Evolutionary conservation across 2,329 filamentous ascomycete genomes (phyloP).

Genomic region (Scedosporium apiospermum): DNA sequence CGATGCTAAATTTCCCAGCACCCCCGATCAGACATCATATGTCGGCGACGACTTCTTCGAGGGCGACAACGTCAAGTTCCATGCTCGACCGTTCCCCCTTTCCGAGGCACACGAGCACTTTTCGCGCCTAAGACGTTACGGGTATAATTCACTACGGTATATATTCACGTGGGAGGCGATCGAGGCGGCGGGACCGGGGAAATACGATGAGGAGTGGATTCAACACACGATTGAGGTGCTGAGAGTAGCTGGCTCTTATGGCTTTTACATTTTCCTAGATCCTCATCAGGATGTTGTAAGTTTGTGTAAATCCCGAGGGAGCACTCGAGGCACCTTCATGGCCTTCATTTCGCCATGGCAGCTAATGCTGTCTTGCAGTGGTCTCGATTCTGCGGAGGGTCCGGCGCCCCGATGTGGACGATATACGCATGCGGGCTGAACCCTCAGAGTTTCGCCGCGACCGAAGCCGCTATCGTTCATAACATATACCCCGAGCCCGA

Average conservation of each 20-base stretch:
- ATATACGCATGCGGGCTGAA: conserved; percentile 89
- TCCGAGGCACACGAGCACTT: conserved; percentile 83
- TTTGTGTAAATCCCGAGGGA: conserved; percentile 13
- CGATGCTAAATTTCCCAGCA: conserved; percentile 81
- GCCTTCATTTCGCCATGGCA: not conserved
- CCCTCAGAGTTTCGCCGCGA: conserved; percentile 72
- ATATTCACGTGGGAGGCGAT: conserved; percentile 99
- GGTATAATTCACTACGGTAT: conserved; percentile 94
- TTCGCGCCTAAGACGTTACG: conserved; percentile 72
- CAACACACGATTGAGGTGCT: conserved; percentile 81
- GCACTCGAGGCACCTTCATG: not conserved
- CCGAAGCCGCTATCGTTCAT: conserved; percentile 87
- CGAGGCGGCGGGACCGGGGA: conserved; percentile 80
- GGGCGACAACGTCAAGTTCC: conserved; percentile 83
- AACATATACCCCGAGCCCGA: conserved; percentile 83
- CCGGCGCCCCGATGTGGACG: conserved; percentile 96
- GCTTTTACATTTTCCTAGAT: conserved; percentile 97
- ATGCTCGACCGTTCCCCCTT: conserved; percentile 72
- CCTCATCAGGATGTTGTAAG: conserved; percentile 92
- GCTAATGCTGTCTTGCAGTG: conserved; percentile 43
- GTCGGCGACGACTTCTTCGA: conserved; percentile 75
- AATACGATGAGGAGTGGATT: conserved; percentile 91
- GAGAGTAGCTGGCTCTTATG: conserved; percentile 76
- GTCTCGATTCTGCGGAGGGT: conserved; percentile 90
- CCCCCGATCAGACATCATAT: conserved; percentile 75